Conservation (phyloP, 2,329 filamentous ascomycete species). For the Diaporthe vexans region DNA sequence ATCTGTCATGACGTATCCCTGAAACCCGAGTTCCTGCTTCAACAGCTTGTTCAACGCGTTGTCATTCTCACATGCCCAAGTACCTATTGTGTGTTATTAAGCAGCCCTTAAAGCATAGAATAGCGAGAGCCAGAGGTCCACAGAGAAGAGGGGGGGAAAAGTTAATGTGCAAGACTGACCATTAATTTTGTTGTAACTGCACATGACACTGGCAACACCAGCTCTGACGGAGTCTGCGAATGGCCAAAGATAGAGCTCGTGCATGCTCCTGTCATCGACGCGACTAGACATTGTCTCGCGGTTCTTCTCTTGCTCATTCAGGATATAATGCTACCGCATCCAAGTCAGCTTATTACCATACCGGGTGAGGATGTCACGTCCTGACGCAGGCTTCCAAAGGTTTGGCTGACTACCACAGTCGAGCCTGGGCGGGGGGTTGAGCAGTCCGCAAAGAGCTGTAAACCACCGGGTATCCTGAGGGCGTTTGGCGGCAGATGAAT, state of each 20-base stretch:
- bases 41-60: constrained; percentile 72
- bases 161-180: constrained; percentile 51
- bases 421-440: neutral
- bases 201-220: constrained; percentile 78
- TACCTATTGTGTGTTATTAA: constrained; percentile 46
- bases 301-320: constrained; percentile 78
- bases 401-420: neutral
- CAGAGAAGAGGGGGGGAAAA: too few relatives aligned
- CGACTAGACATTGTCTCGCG: constrained; percentile 68
- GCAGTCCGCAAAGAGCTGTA: neutral
- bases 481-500: neutral
- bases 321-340: constrained; percentile 66
- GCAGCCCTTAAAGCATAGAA: neutral
- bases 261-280: constrained; percentile 75
- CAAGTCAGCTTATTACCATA: neutral
- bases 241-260: constrained; percentile 73
- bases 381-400: neutral
- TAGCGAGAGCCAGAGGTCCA: too few relatives aligned
- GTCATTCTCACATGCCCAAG: constrained; percentile 76
- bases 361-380: neutral
- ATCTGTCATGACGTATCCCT: constrained; percentile 70
- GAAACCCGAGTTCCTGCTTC: constrained; percentile 83
- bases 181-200: constrained; percentile 80
- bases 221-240: constrained; percentile 78
- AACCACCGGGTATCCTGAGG: neutral